Evolutionary conservation across 2,329 filamentous ascomycete genomes (phyloP).

Genomic region (Xylariaceae sp.): DNA sequence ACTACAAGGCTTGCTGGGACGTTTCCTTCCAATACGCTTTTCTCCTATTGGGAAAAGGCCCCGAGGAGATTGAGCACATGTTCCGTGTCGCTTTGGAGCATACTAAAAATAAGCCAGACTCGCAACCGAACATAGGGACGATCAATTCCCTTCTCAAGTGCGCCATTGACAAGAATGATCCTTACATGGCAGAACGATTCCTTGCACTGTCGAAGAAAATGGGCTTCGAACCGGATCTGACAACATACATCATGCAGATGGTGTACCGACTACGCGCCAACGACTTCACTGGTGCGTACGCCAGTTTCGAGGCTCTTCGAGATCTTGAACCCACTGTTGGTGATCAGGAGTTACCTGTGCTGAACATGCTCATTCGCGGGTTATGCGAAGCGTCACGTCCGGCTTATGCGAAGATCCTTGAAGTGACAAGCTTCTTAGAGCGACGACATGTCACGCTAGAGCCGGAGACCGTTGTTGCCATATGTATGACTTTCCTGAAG

Average conservation of each 20-base stretch:
- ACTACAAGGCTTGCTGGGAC: slow-evolving; percentile 60
- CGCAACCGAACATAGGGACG: slow-evolving; percentile 60
- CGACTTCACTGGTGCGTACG: slow-evolving; percentile 65
- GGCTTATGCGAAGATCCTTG: slow-evolving; percentile 65
- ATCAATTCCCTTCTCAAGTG: slow-evolving; percentile 73
- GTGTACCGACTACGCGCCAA: slow-evolving; percentile 67
- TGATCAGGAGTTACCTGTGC: slow-evolving; percentile 54
- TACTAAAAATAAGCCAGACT: slow-evolving; percentile 40
- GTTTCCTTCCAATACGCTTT: slow-evolving; percentile 71
- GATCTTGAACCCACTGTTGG: slow-evolving; percentile 47
- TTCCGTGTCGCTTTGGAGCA: slow-evolving; percentile 58
- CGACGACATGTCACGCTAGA: slow-evolving; percentile 65
- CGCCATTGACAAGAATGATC: slow-evolving; percentile 64
- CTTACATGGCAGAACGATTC: slow-evolving; percentile 68
- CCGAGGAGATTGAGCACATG: slow-evolving; percentile 69
- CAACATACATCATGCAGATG: slow-evolving; percentile 70
- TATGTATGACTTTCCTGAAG: slow-evolving; percentile 69
- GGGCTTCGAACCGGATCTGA: slow-evolving; percentile 60
- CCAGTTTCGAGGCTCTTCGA: slow-evolving; percentile 59
- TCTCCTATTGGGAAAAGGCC: slow-evolving; percentile 60
- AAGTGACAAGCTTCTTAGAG: slow-evolving; percentile 68
- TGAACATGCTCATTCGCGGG: slow-evolving; percentile 68
- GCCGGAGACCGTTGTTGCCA: slow-evolving; percentile 65
- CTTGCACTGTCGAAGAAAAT: slow-evolving; percentile 60
- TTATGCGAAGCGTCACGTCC: slow-evolving; percentile 57